phyloP scores from a whole-genome alignment of 2,329 filamentous ascomycete genomes.

The Fusarium palustre region DNA sequence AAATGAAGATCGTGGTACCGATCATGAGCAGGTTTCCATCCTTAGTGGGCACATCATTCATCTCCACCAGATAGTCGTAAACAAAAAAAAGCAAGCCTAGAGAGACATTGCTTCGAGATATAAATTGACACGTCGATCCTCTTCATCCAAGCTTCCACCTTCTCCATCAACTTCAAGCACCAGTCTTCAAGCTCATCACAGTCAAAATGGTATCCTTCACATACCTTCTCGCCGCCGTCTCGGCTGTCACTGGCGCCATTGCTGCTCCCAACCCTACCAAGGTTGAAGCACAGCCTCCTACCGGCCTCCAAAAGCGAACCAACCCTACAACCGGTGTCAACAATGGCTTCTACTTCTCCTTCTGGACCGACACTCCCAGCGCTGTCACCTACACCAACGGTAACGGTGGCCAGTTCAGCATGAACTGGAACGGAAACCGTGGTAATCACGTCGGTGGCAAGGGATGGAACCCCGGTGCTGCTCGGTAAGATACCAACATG shows the following conservation, averaged over 20 bases:
- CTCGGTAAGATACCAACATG: slow-evolving; percentile 46
- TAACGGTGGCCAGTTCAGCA: slow-evolving; percentile 58
- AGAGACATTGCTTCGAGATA: not conserved
- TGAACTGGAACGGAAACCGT: slow-evolving; percentile 54
- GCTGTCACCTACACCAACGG: slow-evolving; percentile 60
- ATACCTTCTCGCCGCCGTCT: slow-evolving; percentile 38
- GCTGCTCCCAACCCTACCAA: slow-evolving; percentile 35
- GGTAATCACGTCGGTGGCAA: slow-evolving; percentile 47
- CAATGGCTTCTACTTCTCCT: slow-evolving; percentile 60
- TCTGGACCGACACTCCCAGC: slow-evolving; percentile 61
- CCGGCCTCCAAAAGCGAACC: slow-evolving; percentile 43
- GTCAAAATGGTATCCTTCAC: slow-evolving; percentile 43
- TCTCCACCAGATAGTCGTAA: slow-evolving; percentile 7
- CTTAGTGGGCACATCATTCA: not conserved
- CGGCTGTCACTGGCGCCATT: slow-evolving; percentile 34
- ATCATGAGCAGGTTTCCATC: slow-evolving; percentile 11
- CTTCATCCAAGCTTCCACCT: not conserved
- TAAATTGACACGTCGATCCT: slow-evolving; percentile 22
- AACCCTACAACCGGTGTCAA: slow-evolving; percentile 52
- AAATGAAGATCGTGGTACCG: slow-evolving; percentile 21
- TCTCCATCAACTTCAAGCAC: not conserved
- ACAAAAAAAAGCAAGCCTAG: not conserved
- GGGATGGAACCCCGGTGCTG: slow-evolving; percentile 42
- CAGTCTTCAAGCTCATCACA: not conserved
- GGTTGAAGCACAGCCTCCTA: slow-evolving; percentile 40